Conservation (phyloP, 2,329 filamentous ascomycete species). For the Pyrenophora seminiperda region DNA sequence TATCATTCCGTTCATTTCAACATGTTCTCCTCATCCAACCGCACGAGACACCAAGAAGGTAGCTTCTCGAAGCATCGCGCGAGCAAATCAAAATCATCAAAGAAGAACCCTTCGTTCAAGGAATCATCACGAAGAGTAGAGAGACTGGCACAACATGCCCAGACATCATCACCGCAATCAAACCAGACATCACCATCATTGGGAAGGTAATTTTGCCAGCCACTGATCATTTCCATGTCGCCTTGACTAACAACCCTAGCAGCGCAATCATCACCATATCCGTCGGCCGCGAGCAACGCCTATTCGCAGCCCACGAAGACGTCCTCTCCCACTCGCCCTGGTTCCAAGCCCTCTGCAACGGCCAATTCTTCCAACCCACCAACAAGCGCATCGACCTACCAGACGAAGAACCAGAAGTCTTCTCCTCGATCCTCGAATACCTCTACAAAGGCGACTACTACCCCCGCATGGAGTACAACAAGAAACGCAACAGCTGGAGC, state of each 20-base stretch:
- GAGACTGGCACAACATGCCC: slow-evolving; percentile 42
- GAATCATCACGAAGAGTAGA: slow-evolving; percentile 44
- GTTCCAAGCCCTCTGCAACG: slow-evolving; percentile 70
- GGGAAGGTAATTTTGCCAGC: slow-evolving; percentile 39
- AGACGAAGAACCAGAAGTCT: slow-evolving; percentile 86
- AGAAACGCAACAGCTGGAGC: slow-evolving; percentile 78
- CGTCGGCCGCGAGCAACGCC: slow-evolving; percentile 78
- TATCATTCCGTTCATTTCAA: slow-evolving; percentile 22
- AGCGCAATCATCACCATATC: slow-evolving; percentile 75
- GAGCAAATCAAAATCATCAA: slow-evolving; percentile 46
- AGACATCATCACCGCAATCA: slow-evolving; percentile 41
- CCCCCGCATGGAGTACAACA: slow-evolving; percentile 80
- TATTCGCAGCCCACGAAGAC: slow-evolving; percentile 91
- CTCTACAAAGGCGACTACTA: slow-evolving; percentile 95
- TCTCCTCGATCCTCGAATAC: slow-evolving; percentile 87
- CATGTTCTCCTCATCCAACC: slow-evolving; percentile 45
- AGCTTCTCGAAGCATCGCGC: slow-evolving; percentile 49
- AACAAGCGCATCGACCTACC: slow-evolving; percentile 78
- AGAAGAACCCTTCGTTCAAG: slow-evolving; percentile 47
- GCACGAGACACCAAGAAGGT: slow-evolving; percentile 38
- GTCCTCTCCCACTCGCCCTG: slow-evolving; percentile 78
- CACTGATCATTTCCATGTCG: neutral
- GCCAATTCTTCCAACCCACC: slow-evolving; percentile 65
- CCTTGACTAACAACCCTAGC: slow-evolving; percentile 25
- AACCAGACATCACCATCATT: slow-evolving; percentile 45